phyloP scores from a whole-genome alignment of 2,329 filamentous ascomycete genomes.

The Fusarium tupiense region DNA sequence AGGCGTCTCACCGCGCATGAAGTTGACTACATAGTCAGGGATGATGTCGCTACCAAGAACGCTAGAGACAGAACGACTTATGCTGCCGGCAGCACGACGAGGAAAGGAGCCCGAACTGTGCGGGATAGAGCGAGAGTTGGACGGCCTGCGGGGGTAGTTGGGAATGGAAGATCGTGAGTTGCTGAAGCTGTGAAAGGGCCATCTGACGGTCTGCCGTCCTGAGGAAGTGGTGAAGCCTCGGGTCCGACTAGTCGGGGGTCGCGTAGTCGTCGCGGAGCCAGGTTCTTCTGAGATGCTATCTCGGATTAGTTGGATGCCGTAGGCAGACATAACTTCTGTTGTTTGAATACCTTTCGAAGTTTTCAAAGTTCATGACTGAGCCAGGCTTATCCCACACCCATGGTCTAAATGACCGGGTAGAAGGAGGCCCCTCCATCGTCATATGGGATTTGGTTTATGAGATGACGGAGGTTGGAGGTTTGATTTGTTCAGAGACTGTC shows the following conservation, averaged over 20 bases:
- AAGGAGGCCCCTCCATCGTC: constrained; percentile 40
- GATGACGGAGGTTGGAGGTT: constrained; percentile 6
- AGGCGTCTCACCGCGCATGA: constrained; percentile 64
- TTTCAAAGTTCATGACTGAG: constrained; percentile 41
- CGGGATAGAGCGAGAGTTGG: constrained; percentile 34
- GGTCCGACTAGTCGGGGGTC: constrained; percentile 36
- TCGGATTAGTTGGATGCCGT: constrained; percentile 17
- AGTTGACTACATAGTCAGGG: constrained; percentile 66
- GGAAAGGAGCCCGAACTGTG: constrained; percentile 37
- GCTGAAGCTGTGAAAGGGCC: constrained; percentile 44
- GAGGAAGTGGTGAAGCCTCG: constrained; percentile 43
- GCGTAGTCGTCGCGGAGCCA: constrained; percentile 25
- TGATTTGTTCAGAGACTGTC: constrained; percentile 13
- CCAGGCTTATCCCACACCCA: constrained; percentile 39
- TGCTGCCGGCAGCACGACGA: constrained; percentile 41
- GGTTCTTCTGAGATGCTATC: constrained; percentile 41
- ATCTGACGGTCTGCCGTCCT: constrained; percentile 40
- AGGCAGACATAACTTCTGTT: constrained; percentile 5
- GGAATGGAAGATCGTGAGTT: constrained; percentile 42
- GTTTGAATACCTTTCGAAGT: constrained; percentile 39
- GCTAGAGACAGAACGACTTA: constrained; percentile 44
- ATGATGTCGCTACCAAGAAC: constrained; percentile 57
- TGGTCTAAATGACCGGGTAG: constrained; percentile 34
- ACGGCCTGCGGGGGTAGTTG: constrained; percentile 28
- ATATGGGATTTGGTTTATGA: constrained; percentile 10